Conservation (phyloP, 495 filamentous ascomycete species). For the Tuber brumale region DNA sequence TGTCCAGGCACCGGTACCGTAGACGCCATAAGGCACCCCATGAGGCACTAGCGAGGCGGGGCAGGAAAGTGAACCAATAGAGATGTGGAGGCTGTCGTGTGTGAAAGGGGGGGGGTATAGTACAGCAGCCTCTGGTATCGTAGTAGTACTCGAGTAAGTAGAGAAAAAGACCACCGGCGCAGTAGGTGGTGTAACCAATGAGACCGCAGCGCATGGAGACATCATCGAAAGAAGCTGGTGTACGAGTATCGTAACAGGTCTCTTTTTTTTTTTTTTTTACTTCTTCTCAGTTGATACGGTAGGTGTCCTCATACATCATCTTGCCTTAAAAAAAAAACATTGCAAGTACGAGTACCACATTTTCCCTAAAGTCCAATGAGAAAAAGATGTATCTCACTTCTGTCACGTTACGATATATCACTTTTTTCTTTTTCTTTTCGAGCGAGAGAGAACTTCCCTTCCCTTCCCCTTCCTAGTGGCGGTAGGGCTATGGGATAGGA, state of each 20-base stretch:
- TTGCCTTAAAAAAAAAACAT: not conserved
- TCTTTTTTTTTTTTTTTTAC: no score
- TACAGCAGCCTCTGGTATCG: not conserved
- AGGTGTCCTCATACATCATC: not conserved
- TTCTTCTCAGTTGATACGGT: not conserved
- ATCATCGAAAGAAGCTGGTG: not conserved
- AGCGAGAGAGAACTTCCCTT: not conserved
- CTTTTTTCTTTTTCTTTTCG: not conserved
- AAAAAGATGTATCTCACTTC: not conserved
- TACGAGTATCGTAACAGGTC: not conserved
- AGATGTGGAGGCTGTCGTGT: not conserved
- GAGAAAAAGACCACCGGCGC: not conserved
- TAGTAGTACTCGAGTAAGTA: not conserved
- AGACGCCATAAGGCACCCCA: not conserved
- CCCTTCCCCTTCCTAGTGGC: no score
- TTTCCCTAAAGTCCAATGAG: not conserved
- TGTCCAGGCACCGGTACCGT: not conserved
- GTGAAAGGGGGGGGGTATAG: not conserved
- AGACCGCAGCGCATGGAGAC: not conserved
- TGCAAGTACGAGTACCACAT: not conserved
- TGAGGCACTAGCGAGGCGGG: not conserved
- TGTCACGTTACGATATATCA: not conserved
- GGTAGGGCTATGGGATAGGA: no score
- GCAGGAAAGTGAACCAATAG: not conserved
- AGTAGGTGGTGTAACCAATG: not conserved